These are phyloP conservation scores for Amylostereum areolatum DNA, from an alignment of 1,284 basidiomycete species.

Conservation along the genomic window DNA sequence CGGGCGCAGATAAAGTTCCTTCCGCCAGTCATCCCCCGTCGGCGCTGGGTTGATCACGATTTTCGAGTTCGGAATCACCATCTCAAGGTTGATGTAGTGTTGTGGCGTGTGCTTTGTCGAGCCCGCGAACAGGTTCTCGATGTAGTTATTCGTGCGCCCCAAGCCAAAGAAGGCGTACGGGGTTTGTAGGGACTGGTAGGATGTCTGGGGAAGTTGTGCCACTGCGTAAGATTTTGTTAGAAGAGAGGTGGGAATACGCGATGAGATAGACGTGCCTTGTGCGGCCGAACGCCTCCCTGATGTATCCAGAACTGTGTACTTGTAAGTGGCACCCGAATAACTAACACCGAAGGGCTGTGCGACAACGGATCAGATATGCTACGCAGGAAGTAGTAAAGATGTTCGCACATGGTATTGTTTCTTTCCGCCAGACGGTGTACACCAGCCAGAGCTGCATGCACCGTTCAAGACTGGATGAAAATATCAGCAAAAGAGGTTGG, in stretches of 20 bases:
- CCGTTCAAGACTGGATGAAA: slow-evolving; percentile 75
- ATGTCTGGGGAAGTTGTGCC: slow-evolving; percentile 87
- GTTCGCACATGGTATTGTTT: slow-evolving; percentile 64
- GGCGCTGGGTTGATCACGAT: slow-evolving; percentile 86
- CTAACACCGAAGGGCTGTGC: slow-evolving; percentile 86
- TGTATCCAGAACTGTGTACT: slow-evolving; percentile 95
- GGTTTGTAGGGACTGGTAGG: slow-evolving; percentile 83
- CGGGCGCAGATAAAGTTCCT: slow-evolving; percentile 87
- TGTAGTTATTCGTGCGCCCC: slow-evolving; percentile 99
- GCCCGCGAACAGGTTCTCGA: slow-evolving; percentile 94
- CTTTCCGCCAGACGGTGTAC: slow-evolving; percentile 47
- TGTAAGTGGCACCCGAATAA: slow-evolving; percentile 93
- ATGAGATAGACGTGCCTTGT: slow-evolving; percentile 49
- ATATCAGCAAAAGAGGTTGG: slow-evolving; percentile 1
- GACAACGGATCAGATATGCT: background rate
- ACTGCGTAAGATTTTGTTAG: slow-evolving; percentile 38
- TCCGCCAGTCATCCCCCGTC: slow-evolving; percentile 64
- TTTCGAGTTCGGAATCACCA: slow-evolving; percentile 96
- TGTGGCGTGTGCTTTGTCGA: slow-evolving; percentile 67
- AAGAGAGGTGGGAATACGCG: background rate
- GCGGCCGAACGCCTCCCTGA: slow-evolving; percentile 87
- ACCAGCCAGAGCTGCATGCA: slow-evolving; percentile 81
- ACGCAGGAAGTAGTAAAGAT: background rate
- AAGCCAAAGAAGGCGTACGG: slow-evolving; percentile 97
- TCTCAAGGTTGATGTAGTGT: slow-evolving; percentile 89